Percentiles rank a stretch among this genome's conserved stretches.
Evolutionary conservation across 257 asterid species (phyloP).

Genomic region (Petunia secreta): DNA sequence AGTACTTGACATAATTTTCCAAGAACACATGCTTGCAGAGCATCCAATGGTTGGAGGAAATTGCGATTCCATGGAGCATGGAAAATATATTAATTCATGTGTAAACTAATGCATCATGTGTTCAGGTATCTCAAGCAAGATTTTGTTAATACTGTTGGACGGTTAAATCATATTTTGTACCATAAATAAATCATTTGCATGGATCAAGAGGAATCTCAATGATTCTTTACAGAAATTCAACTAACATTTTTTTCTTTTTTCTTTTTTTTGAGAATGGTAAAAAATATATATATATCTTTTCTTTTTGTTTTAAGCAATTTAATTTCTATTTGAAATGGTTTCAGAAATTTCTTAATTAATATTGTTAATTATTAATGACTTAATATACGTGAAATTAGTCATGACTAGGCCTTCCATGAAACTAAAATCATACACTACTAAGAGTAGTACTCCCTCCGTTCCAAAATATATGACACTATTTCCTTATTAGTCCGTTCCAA

Average conservation of each 20-base stretch:
- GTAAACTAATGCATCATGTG: background rate
- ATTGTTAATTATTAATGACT: background rate
- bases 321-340: background rate
- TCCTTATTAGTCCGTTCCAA: no score
- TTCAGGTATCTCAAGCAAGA: background rate
- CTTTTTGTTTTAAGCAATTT: no score
- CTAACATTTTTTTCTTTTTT: no score
- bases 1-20: conserved; percentile 22
- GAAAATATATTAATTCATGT: background rate
- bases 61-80: conserved; percentile 13
- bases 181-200: background rate
- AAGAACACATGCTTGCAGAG: conserved; percentile 39
- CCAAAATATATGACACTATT: no score
- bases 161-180: background rate
- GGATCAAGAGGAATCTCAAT: background rate
- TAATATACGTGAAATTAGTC: background rate
- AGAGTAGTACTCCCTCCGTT: background rate
- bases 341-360: background rate
- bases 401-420: no score
- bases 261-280: no score
- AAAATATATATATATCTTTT: no score
- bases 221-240: background rate
- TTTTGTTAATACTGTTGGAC: no score
- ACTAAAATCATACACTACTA: no score
- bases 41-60: conserved; percentile 39